Evolutionary conservation across 345 rosid species (phyloP), one percentile per base, ranked within the genome.

Genomic region (Anastatica hierochuntica): DNA sequence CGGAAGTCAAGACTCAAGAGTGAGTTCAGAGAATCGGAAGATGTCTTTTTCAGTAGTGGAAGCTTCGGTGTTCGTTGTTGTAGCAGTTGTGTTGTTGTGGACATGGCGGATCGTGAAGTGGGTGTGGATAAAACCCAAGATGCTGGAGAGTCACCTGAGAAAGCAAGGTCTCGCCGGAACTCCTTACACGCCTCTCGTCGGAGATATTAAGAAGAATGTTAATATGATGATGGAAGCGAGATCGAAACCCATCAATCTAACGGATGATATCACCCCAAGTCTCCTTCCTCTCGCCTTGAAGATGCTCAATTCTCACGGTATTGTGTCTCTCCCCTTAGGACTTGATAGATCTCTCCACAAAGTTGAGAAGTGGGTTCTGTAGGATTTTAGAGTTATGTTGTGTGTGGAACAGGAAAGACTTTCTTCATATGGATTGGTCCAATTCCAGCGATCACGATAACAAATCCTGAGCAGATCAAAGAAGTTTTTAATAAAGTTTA

Each of bases 41-140:
- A 69, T 69, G 62, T 30, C 45, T 40, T 18, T 54, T 47, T 23
- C 57, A 47, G 31, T 58, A 57, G 4, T 44, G 17, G 56, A 50
- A 35, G 69, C 51, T 39, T 51, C 20, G 9, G 33, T 35, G 34
- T 21, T n/a, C n/a, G n/a, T 39, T 19, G 42, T 45, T 39, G 10
- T 33, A 30, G 33, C 43, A 11, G 41, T 41, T 8, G 42, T 14
- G 6, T 41, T 43, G 47, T 23, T 69, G 26, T 63, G 68, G 73
- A 27, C 56, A 58, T 69, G 69, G 80, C 71, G 54, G 57, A 21
- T 69, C 1, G 20, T 69, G 48, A 64, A 66, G 16, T 62, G 76
- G 79, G 61, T 74, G 1, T 77, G 79, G 83, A 53, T 82, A 26
- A 63, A 42, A 60, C 90, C 83, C 0, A 75, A 48, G 74, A 69